Conservation (phyloP, 176 grass and related monocot genomes). For the Carex myosuroides region DNA sequence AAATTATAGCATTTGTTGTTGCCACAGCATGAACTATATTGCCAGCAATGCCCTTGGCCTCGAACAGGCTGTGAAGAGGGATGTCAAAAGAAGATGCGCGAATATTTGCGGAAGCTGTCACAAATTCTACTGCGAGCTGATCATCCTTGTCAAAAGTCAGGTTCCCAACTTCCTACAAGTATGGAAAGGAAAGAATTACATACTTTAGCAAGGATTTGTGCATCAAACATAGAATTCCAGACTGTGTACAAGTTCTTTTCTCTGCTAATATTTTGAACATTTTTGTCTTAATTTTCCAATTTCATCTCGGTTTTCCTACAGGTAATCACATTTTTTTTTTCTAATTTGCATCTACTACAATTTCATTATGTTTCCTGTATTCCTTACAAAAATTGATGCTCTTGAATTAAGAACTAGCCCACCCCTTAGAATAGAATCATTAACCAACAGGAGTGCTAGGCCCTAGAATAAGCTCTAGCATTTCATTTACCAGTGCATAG, state of each 20-base stretch:
- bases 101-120: slow-evolving; percentile 93
- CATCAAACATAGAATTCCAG: neutral
- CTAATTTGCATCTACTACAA: neutral
- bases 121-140: slow-evolving; percentile 90
- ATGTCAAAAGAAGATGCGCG: slow-evolving; percentile 95
- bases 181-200: neutral
- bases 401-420: neutral
- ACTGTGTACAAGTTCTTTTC: neutral
- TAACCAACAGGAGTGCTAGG: neutral
- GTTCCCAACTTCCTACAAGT: slow-evolving; percentile 70
- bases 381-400: neutral
- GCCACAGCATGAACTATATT: slow-evolving; percentile 99
- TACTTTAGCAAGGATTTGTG: neutral
- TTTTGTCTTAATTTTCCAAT: neutral
- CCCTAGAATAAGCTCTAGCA: neutral
- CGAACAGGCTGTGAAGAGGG: slow-evolving; percentile 83
- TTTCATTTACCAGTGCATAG: neutral
- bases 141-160: slow-evolving; percentile 98
- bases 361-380: neutral
- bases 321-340: neutral
- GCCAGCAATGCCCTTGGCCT: slow-evolving; percentile 98
- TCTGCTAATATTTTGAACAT: neutral
- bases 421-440: neutral
- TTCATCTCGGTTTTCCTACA: neutral
- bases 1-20: slow-evolving; percentile 95